Base-by-base conservation (phyloP, 176 grass and related monocot genomes). In the Chloris gayana region DNA sequence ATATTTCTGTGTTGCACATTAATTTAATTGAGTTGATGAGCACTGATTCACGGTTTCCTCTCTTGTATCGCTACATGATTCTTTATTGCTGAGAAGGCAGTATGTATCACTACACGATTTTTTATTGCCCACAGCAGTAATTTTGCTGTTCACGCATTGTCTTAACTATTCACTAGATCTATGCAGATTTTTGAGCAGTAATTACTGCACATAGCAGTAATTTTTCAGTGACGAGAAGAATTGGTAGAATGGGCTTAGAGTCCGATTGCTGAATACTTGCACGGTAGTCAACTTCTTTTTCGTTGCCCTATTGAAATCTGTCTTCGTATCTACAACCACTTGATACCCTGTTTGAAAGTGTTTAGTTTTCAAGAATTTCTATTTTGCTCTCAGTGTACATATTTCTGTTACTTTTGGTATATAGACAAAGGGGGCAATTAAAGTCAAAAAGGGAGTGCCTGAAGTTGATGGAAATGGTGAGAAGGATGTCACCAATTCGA, bases 81-180 rank as follows among this genome's bases (percentile, higher is more conserved):
- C 85, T 70, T 94, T 94, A 91, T n/a, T 86, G 91, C 88, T 69
- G 86, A 84, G 70, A 91, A 78, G 75, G 91, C 88, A 42, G 91
- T 94, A 88, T 73, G 91, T 84, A 34, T 49, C 14, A 21, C 31
- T 77, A 62, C 42, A 78, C 54, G 35, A 17, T 83, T 86, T 80
- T n/a, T 84, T 34, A 80, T 84, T 80, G 21, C 51, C 27, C 9
- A 37, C 59, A 49, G 56, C 10, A 74, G 18, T 21, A 42, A 33
- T 54, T 63, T 46, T 78, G 67, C 26, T 64, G 27, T 37, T 2
- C 31, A 77, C 9, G 10, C 50, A 39, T 74, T 37, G 12, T 69
- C 58, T 66, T 84, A 67, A 80, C 29, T 22, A 21, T 58, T 63
- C 13, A 14, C 68, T 69, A 26, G 31, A 79, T 37, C n/a, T 19